Evolutionary conservation across 192 early-diverging fungal genomes (phyloP).

Genomic region (Kappamyces sp.): DNA sequence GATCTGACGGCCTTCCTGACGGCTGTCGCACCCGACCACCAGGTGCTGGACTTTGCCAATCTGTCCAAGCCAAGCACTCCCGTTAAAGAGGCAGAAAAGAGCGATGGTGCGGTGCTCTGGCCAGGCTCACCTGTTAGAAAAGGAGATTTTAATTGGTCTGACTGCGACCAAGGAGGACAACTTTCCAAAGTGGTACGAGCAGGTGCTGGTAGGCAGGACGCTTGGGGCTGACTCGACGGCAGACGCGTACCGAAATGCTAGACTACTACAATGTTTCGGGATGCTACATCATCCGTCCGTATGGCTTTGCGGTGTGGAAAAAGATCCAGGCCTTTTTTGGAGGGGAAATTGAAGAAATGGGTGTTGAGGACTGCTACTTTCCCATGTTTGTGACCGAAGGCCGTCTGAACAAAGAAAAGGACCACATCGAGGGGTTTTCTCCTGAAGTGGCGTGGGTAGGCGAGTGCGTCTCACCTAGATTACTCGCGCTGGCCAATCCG

Average conservation of each 20-base stretch:
- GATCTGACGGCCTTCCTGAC: constrained; percentile 54
- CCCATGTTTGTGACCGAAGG: constrained; percentile 95
- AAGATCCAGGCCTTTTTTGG: constrained; percentile 94
- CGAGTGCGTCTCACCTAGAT: constrained; percentile 27
- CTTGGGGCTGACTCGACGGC: constrained; percentile 2
- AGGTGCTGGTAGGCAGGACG: constrained; percentile 41
- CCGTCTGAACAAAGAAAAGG: constrained; percentile 92
- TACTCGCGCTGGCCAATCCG: constrained; percentile 59
- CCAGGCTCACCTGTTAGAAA: constrained; percentile 18
- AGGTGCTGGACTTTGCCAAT: constrained; percentile 46
- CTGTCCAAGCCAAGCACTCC: constrained; percentile 40
- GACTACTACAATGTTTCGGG: constrained; percentile 98
- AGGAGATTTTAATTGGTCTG: constrained; percentile 76
- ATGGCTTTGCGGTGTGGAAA: constrained; percentile 95
- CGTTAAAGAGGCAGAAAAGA: constrained; percentile 22
- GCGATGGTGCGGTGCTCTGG: constrained; percentile 8
- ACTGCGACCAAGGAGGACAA: constrained; percentile 82
- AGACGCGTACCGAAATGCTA: constrained; percentile 88
- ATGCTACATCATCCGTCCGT: constrained; percentile 97
- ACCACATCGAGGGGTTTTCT: constrained; percentile 98
- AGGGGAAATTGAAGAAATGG: constrained; percentile 78
- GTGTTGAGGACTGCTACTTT: constrained; percentile 98
- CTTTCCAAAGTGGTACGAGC: constrained; percentile 90
- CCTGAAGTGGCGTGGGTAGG: constrained; percentile 99
- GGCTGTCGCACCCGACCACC: constrained; percentile 41